A percentile compares a stretch with the other conserved stretches of the same genome.
These are phyloP conservation scores for Yamadazyma laniorum DNA, from an alignment of 805 yeast species.

Conservation along the genomic window DNA sequence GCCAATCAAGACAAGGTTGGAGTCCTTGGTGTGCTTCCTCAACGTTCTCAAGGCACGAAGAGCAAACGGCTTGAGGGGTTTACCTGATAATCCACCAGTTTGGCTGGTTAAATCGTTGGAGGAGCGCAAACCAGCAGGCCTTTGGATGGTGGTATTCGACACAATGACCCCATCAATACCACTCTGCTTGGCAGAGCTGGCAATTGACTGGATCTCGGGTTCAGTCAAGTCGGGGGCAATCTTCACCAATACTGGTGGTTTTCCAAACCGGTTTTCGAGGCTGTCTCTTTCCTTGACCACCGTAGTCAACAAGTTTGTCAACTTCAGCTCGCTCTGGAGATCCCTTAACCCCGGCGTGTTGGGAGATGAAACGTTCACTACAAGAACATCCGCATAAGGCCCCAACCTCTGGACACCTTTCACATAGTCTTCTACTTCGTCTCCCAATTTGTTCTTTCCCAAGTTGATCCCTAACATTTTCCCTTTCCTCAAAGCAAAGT, in stretches of 20 bases:
- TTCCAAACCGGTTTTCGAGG: slow-evolving; percentile 43
- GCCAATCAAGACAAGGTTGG: slow-evolving; percentile 75
- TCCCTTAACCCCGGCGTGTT: slow-evolving; percentile 94
- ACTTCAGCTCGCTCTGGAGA: slow-evolving; percentile 73
- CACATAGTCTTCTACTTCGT: slow-evolving; percentile 82
- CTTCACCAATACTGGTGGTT: slow-evolving; percentile 84
- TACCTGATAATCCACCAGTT: slow-evolving; percentile 91
- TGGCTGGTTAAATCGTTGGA: slow-evolving; percentile 47
- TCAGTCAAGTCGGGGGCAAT: slow-evolving; percentile 91
- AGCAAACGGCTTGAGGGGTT: slow-evolving; percentile 79
- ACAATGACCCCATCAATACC: slow-evolving; percentile 88
- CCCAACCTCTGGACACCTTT: slow-evolving; percentile 82
- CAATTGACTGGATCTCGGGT: slow-evolving; percentile 77
- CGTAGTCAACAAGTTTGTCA: slow-evolving; percentile 61
- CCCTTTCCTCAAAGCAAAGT: slow-evolving; percentile 57
- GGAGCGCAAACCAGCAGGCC: slow-evolving; percentile 66
- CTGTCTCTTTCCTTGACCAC: slow-evolving; percentile 62
- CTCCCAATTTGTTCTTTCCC: slow-evolving; percentile 92
- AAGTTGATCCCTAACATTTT: slow-evolving; percentile 78
- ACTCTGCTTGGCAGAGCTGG: slow-evolving; percentile 71
- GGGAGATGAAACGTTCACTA: slow-evolving; percentile 91
- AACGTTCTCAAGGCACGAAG: slow-evolving; percentile 68
- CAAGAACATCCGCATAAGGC: slow-evolving; percentile 81
- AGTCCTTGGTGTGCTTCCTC: slow-evolving; percentile 73
- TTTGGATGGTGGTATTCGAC: slow-evolving; percentile 86